phyloP scores from a whole-genome alignment of 2,329 filamentous ascomycete genomes.

The Stagonosporopsis vannaccii region DNA sequence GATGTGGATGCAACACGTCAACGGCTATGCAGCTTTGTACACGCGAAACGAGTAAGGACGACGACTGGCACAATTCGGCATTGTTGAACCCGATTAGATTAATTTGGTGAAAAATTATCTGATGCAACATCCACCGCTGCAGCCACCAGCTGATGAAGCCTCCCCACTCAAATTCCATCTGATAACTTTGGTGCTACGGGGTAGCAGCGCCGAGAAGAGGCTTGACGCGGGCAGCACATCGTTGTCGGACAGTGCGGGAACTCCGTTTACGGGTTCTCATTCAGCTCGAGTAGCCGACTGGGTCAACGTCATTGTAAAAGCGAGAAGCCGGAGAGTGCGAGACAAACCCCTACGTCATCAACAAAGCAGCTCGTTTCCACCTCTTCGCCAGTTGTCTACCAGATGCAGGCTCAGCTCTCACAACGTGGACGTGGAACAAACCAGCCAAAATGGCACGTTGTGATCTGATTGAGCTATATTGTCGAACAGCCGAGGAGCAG shows the following conservation, averaged over 20 bases:
- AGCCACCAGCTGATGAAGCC: constrained; percentile 5
- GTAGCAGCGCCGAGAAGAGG: constrained; percentile 7
- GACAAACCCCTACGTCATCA: too few relatives aligned
- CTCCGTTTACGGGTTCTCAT: background rate
- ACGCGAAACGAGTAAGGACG: background rate
- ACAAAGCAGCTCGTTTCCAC: background rate
- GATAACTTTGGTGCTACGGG: constrained; percentile 22
- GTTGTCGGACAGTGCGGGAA: too few relatives aligned
- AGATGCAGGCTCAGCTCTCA: background rate
- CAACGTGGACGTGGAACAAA: background rate
- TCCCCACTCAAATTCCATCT: constrained; percentile 19
- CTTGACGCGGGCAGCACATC: background rate
- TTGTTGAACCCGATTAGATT: constrained; percentile 9
- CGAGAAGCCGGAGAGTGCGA: too few relatives aligned
- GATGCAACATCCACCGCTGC: constrained; percentile 19
- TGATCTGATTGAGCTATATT: background rate
- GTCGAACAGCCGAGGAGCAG: background rate
- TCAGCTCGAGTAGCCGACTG: background rate
- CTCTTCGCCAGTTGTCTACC: background rate
- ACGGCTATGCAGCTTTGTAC: constrained; percentile 20
- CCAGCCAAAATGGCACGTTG: background rate
- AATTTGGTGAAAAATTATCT: constrained; percentile 19
- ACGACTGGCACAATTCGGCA: constrained; percentile 8
- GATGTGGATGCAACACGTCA: constrained; percentile 28
- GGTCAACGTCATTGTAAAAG: background rate